Percentiles rank a stretch among this genome's conserved stretches.
These are phyloP conservation scores for Panicum virgatum DNA, from an alignment of 202 grass and related monocot species.

Conservation along the genomic window DNA sequence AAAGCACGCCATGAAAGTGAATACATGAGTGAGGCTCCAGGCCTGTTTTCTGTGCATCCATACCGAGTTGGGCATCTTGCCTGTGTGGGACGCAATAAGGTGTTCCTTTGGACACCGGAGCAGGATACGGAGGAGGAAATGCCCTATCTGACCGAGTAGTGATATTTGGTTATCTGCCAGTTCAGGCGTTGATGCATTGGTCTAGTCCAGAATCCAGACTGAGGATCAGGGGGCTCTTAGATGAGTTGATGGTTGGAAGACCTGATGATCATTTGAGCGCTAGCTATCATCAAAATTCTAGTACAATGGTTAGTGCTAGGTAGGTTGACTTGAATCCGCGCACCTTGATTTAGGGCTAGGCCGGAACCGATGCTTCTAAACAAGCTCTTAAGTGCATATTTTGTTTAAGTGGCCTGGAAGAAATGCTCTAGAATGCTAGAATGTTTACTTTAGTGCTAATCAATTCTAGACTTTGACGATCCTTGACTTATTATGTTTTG, in stretches of 20 bases:
- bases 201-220: no score
- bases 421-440: no score
- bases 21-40: neutral
- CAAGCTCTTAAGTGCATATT: no score
- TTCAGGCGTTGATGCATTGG: neutral
- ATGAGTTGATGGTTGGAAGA: no score
- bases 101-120: conserved; percentile 8
- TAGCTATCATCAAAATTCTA: neutral
- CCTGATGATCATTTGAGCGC: neutral
- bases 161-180: neutral
- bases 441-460: no score
- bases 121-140: neutral
- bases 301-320: neutral
- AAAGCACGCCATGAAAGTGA: neutral
- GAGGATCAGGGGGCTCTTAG: no score
- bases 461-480: no score
- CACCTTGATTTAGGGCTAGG: no score
- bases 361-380: no score
- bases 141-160: neutral
- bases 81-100: neutral
- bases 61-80: conserved; percentile 12
- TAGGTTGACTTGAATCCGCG: neutral
- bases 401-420: no score
- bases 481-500: no score
- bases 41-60: neutral